Percentiles rank a stretch among this genome's conserved stretches.
These are phyloP conservation scores for Gnomoniopsis sp. DNA, from an alignment of 2,329 filamentous ascomycete genomes.

Conservation along the genomic window DNA sequence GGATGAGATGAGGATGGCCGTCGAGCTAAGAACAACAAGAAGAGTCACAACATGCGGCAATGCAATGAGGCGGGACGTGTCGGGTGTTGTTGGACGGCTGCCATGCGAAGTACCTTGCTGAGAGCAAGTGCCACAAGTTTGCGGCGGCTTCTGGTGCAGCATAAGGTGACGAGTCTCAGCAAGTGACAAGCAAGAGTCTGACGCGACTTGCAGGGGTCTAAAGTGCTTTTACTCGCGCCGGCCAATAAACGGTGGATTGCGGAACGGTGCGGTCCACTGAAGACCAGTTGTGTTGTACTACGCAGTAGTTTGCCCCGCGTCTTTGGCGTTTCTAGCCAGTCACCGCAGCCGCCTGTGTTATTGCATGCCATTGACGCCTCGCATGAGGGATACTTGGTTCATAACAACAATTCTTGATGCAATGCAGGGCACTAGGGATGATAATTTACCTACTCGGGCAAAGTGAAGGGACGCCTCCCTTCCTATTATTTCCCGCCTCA, in stretches of 20 bases:
- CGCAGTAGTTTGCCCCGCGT: slow-evolving; percentile 1
- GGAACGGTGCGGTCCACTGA: slow-evolving; percentile 1
- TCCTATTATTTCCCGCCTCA: too few relatives aligned
- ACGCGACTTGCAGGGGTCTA: slow-evolving; percentile 24
- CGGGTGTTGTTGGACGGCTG: background rate
- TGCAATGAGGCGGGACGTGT: slow-evolving; percentile 12
- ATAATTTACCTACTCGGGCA: too few relatives aligned
- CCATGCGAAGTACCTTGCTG: slow-evolving; percentile 3
- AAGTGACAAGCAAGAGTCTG: slow-evolving; percentile 16
- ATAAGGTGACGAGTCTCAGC: slow-evolving; percentile 19
- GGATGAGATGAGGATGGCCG: background rate
- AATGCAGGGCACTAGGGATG: background rate
- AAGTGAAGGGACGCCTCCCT: too few relatives aligned
- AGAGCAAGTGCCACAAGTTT: background rate
- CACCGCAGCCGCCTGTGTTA: background rate
- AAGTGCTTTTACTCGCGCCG: slow-evolving; percentile 20
- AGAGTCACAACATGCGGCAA: slow-evolving; percentile 7
- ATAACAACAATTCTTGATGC: background rate
- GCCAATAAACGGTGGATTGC: background rate
- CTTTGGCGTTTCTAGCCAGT: slow-evolving; percentile 2
- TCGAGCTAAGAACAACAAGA: background rate
- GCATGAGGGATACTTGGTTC: background rate
- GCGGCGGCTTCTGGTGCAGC: background rate
- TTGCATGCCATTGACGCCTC: background rate
- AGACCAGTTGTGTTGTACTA: background rate